A percentile compares a stretch with the other conserved stretches of the same genome.
phyloP scores from a whole-genome alignment of 768 basidiomycete species.

The Russula lepida region DNA sequence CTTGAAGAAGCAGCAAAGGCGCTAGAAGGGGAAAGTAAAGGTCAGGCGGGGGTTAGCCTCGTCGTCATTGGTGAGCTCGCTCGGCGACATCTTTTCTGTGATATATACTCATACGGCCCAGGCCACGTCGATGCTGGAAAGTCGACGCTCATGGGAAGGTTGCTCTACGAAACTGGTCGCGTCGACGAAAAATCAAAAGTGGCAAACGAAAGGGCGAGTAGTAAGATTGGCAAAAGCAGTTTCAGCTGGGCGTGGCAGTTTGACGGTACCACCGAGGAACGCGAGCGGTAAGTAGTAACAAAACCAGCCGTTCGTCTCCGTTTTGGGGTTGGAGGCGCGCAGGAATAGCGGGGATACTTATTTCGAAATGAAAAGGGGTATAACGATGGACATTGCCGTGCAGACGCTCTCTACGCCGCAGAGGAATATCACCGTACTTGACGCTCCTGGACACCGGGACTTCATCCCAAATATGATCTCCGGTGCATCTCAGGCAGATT shows the following conservation, averaged over 20 bases:
- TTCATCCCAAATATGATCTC: slow-evolving; percentile 99
- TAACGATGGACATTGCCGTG: slow-evolving; percentile 95
- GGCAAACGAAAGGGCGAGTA: slow-evolving; percentile 84
- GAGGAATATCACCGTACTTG: slow-evolving; percentile 83
- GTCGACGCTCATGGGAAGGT: slow-evolving; percentile 91
- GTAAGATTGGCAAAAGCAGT: slow-evolving; percentile 84
- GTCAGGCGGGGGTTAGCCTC: slow-evolving; percentile 69
- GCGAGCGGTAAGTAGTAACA: slow-evolving; percentile 60
- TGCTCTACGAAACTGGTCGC: slow-evolving; percentile 86
- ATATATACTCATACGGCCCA: slow-evolving; percentile 27
- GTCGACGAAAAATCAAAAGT: slow-evolving; percentile 77
- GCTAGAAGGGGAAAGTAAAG: slow-evolving; percentile 40
- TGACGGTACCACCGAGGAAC: slow-evolving; percentile 87
- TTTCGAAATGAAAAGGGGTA: slow-evolving; percentile 58
- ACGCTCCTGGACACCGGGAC: slow-evolving; percentile 95
- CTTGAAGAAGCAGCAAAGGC: slow-evolving; percentile 65
- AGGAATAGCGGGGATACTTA: slow-evolving; percentile 2
- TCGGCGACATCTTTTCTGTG: neutral
- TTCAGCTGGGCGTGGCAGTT: slow-evolving; percentile 99
- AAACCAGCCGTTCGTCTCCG: neutral
- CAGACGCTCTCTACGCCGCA: slow-evolving; percentile 68
- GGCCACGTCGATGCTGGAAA: slow-evolving; percentile 99
- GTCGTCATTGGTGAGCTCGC: slow-evolving; percentile 79
- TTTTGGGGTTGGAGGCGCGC: neutral
- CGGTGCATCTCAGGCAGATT: slow-evolving; percentile 94